phyloP scores from a whole-genome alignment of 257 asterid species.

The Plantago major region DNA sequence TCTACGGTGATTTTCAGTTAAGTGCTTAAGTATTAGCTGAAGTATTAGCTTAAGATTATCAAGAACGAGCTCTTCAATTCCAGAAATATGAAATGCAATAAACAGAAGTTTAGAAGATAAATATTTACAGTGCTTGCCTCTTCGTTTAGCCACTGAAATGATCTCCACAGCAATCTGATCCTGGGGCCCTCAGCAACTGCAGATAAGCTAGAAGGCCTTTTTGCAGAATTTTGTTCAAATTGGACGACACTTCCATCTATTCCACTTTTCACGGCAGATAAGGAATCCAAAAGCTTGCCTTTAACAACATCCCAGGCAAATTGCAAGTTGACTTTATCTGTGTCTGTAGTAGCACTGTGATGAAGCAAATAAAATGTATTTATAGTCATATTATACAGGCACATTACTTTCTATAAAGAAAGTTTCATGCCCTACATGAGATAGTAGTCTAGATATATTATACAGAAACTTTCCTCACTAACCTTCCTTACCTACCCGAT shows the following conservation, averaged over 20 bases:
- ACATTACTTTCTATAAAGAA: background rate
- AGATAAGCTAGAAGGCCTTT: conserved; percentile 59
- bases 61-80: conserved; percentile 1
- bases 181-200: conserved; percentile 83
- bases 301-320: conserved; percentile 80
- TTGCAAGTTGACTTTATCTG: conserved; percentile 37
- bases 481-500: conserved; percentile 95
- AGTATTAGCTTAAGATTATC: conserved; percentile 3
- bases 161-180: conserved; percentile 75
- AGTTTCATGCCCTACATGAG: background rate
- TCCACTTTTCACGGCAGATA: conserved; percentile 37
- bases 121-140: conserved; percentile 66
- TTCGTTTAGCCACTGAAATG: conserved; percentile 74
- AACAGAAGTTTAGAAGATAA: conserved; percentile 24
- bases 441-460: too few relatives aligned
- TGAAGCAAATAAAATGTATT: conserved; percentile 14
- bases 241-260: conserved; percentile 33
- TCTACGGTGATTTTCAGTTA: conserved; percentile 7
- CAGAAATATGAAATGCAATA: conserved; percentile 11
- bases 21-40: conserved; percentile 12
- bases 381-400: conserved; percentile 12
- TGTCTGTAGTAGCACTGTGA: conserved; percentile 46
- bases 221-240: conserved; percentile 36
- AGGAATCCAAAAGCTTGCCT: conserved; percentile 65
- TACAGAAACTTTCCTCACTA: conserved; percentile 24